Conservation (phyloP, 2,329 filamentous ascomycete species). For the Fusarium neocosmosporiellum region DNA sequence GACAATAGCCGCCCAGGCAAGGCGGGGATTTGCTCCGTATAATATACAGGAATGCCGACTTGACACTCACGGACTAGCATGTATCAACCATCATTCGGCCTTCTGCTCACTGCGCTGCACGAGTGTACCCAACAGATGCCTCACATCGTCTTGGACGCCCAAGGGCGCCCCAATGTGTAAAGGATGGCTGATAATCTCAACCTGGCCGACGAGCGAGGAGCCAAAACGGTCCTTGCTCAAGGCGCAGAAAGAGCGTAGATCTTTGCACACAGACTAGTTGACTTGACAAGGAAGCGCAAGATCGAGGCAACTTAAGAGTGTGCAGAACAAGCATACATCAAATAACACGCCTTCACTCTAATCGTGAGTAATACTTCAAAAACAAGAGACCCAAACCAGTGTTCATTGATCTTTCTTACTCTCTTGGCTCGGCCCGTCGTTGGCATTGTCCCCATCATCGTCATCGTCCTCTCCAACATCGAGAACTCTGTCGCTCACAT, state of each 20-base stretch:
- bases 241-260: slow-evolving; percentile 64
- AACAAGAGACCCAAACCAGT: slow-evolving; percentile 6
- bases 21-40: not conserved
- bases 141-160: slow-evolving; percentile 43
- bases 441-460: slow-evolving; percentile 56
- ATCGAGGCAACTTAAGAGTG: slow-evolving; percentile 97
- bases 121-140: slow-evolving; percentile 52
- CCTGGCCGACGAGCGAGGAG: slow-evolving; percentile 43
- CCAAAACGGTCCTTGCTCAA: slow-evolving; percentile 65
- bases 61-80: slow-evolving; percentile 24
- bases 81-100: slow-evolving; percentile 46
- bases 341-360: slow-evolving; percentile 1
- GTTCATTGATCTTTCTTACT: slow-evolving; percentile 48
- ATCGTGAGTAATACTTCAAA: not conserved
- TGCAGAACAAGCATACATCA: slow-evolving; percentile 66
- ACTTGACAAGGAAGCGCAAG: slow-evolving; percentile 80
- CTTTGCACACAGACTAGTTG: slow-evolving; percentile 98
- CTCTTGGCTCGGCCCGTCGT: slow-evolving; percentile 57
- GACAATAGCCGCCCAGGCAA: not conserved
- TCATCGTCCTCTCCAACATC: slow-evolving; percentile 77
- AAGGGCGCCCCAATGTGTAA: slow-evolving; percentile 42
- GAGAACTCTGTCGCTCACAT: slow-evolving; percentile 81
- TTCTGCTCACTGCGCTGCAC: slow-evolving; percentile 45
- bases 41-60: not conserved
- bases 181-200: slow-evolving; percentile 47